These are phyloP conservation scores for Bipolaris gigantea DNA, from an alignment of 2,329 filamentous ascomycete species.

Conservation along the genomic window DNA sequence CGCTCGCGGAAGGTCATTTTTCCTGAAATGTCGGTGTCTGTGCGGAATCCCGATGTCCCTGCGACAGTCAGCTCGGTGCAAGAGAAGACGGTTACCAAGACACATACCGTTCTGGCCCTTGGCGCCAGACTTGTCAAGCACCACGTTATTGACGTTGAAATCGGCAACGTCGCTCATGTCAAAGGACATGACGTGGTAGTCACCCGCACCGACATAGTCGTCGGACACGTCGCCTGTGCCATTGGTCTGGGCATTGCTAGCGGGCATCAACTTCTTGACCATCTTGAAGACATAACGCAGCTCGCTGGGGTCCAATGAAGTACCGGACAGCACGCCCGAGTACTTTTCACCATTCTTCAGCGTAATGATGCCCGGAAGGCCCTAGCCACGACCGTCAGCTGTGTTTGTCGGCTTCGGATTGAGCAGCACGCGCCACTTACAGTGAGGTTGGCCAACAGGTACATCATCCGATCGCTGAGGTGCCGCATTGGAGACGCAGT, in stretches of 20 bases:
- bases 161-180: conserved; percentile 63
- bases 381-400: conserved; percentile 48
- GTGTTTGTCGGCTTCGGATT: not conserved
- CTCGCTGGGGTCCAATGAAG: conserved; percentile 55
- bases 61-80: conserved; percentile 58
- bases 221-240: conserved; percentile 47
- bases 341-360: conserved; percentile 64
- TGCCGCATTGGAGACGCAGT: conserved; percentile 59
- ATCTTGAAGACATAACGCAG: conserved; percentile 65
- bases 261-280: conserved; percentile 57
- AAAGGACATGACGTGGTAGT: conserved; percentile 60
- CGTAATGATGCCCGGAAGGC: conserved; percentile 58
- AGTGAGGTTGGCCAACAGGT: conserved; percentile 60
- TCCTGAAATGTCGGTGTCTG: conserved; percentile 85
- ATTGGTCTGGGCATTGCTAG: conserved; percentile 49
- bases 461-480: conserved; percentile 62
- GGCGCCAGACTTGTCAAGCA: conserved; percentile 53
- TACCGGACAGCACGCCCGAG: conserved; percentile 63
- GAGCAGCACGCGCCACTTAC: conserved; percentile 48
- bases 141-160: conserved; percentile 57
- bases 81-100: not conserved
- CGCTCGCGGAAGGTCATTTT: conserved; percentile 70
- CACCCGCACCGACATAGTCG: conserved; percentile 52
- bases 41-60: conserved; percentile 67
- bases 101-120: conserved; percentile 61